These are phyloP conservation scores for Stereocaulon alpinum DNA, from an alignment of 495 filamentous ascomycete species.

Conservation along the genomic window DNA sequence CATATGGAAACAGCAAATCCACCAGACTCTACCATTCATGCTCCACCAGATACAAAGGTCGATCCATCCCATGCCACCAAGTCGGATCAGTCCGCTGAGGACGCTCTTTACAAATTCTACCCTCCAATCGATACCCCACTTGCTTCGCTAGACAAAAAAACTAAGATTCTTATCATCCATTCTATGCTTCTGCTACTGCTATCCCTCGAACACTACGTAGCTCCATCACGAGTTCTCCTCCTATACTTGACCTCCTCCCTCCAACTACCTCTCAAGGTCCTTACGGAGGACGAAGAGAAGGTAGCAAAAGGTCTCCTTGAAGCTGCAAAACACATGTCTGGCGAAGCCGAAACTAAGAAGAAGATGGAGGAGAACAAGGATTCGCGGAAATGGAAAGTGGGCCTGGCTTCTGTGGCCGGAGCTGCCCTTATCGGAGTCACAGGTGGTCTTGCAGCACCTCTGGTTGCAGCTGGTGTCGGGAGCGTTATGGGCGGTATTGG, in stretches of 20 bases:
- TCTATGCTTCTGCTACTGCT: constrained; percentile 64
- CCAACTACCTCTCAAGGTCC: constrained; percentile 47
- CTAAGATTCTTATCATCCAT: constrained; percentile 39
- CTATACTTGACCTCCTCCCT: constrained; percentile 59
- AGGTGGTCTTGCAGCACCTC: constrained; percentile 68
- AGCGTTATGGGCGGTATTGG: constrained; percentile 72
- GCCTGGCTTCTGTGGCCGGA: constrained; percentile 64
- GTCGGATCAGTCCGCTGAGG: constrained; percentile 25
- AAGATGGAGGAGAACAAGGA: constrained; percentile 54
- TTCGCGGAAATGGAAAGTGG: constrained; percentile 67
- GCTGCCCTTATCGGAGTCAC: constrained; percentile 73
- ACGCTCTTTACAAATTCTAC: constrained; percentile 35
- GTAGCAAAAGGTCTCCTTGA: constrained; percentile 65
- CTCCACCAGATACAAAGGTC: constrained; percentile 12
- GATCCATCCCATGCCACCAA: constrained; percentile 13
- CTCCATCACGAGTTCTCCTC: constrained; percentile 65
- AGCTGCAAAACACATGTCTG: constrained; percentile 58
- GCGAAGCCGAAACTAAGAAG: constrained; percentile 55
- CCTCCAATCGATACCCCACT: constrained; percentile 38
- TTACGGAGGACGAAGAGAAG: constrained; percentile 62
- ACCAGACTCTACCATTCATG: constrained; percentile 10
- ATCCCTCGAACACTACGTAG: constrained; percentile 66
- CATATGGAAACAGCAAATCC: constrained; percentile 14
- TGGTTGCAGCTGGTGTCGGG: constrained; percentile 74
- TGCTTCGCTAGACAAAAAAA: constrained; percentile 30